Base-by-base conservation (phyloP, 768 basidiomycete genomes). In the Lentinula aciculospora region DNA sequence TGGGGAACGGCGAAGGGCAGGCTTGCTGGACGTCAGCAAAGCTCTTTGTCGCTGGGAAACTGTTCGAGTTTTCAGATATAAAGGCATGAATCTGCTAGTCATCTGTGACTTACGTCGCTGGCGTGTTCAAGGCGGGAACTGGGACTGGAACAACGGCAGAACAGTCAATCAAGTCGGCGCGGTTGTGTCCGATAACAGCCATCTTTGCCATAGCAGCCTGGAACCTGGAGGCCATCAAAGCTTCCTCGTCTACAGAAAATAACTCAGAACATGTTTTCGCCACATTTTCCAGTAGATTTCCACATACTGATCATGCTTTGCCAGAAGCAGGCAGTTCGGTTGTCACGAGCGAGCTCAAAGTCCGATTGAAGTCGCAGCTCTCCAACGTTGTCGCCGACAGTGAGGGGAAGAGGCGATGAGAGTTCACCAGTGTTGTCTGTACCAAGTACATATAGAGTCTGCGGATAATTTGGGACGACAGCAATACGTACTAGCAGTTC, bases 301-400 rank as follows among this genome's bases (percentile, higher is more conserved):
- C n/a, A 49, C 62, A 54, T 53, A 69, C 69, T 56, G 42, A 75
- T 66, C 62, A 70, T 69, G 2, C 68, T 65, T 58, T 77, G 76
- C 75, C 76, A 77, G 51, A 65, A 57, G 64, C 76, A 76, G 17
- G 76, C 73, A 21, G 75, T 76, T 32, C 68, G 58, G 2, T 60
- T 25, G 53, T 71, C 65, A 15, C 67, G 66, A n/a, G 68, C 66
- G 9, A 71, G 27, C 3, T 45, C 56, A 31, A 54, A 55, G 57
- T 71, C 70, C 6, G 69, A 69, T 48, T 69, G 67, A 13, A 71
- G 61, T 27, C 69, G 68, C 47, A 70, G 62, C 55, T 71, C 70
- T 2, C 69, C 67, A 8, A 58, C 59, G 9, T 53, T 28, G 32
- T 53, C 31, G n/a, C 23, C 37, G 17, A 27, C 10, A 27, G 34